Evolutionary conservation across 768 basidiomycete species (phyloP).

Genomic region (Roridomyces roridus): DNA sequence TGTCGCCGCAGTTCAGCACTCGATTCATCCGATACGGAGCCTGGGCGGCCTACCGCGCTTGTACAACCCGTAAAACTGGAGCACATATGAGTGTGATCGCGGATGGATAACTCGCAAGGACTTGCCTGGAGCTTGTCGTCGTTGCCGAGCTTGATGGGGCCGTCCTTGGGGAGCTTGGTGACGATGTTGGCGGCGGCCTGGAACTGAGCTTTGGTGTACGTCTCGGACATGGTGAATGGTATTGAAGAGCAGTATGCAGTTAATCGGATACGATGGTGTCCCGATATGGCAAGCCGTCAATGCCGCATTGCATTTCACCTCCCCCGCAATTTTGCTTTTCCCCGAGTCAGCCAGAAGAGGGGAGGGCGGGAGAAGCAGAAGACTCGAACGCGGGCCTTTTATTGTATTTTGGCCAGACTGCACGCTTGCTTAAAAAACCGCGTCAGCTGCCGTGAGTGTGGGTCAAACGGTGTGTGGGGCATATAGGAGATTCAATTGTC

Average conservation of each 20-base stretch:
- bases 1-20: slow-evolving; percentile 35
- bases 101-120: slow-evolving; percentile 23
- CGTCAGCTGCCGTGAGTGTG: no score
- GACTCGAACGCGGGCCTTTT: no score
- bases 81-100: slow-evolving; percentile 7
- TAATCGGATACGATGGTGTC: not conserved
- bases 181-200: slow-evolving; percentile 77
- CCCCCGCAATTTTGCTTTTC: no score
- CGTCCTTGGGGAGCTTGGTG: slow-evolving; percentile 73
- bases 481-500: no score
- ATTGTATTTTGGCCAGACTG: no score
- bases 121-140: slow-evolving; percentile 84
- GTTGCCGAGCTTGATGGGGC: slow-evolving; percentile 74
- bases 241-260: not conserved
- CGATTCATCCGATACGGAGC: slow-evolving; percentile 4
- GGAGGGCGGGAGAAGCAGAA: no score
- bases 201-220: slow-evolving; percentile 59
- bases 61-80: slow-evolving; percentile 94
- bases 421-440: no score
- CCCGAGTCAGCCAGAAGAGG: no score
- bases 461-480: no score
- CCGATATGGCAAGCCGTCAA: not conserved
- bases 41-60: slow-evolving; percentile 76
- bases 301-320: no score
- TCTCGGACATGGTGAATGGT: slow-evolving; percentile 55